Evolutionary conservation across 768 basidiomycete species (phyloP), one percentile per base, ranked within the genome.

Genomic region (Leucosporidium yakuticum): DNA sequence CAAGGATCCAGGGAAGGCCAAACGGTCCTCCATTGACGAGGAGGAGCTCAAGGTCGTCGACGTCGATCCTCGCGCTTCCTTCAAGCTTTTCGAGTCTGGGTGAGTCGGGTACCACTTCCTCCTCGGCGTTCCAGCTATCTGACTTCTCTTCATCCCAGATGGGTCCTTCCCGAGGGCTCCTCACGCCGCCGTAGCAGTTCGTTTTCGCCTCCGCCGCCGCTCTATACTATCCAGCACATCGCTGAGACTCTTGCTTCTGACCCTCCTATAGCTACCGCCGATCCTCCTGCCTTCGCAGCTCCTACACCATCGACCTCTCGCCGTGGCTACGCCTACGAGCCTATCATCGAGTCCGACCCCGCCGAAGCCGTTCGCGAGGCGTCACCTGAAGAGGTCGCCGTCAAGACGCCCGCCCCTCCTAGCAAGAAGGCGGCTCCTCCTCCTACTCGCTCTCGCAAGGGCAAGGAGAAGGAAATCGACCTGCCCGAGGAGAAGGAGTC

Each of bases 401-500:
- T 51, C 50, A 27, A 51, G 23, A 23, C 50, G 50, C 50, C 50
- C 23, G 21, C 50, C 25, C 4, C 50, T 17, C 50, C 50, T 17
- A 23, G 50, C 50, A 51, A 51, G 50, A 27, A 51, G 23, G 21
- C 50, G 19, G 50, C 50, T 21, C 19, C 50, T 17, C 50, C 50
- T 19, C 39, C 27, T 21, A 39, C 19, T 19, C 54, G 62, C 39
- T 19, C 62, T 63, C 21, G 53, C 53, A 57, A 57, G 55, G 32
- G 55, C 32, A 36, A 31, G 55, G 32, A 57, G 32, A 57, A 57
- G 21, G 55, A 23, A 4, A 4, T 32, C 17, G 55, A 20, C 20
- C 8, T 17, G 25, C 29, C 47, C 87, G 31, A 83, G 86, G 21
- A 90, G 67, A 53, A 86, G 69, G 58, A 92, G 82, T 1, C 89